Percentiles rank a stretch among this genome's conserved stretches.
phyloP scores from a whole-genome alignment of 164 flowering plant genomes.

The Chimonanthus salicifolius region DNA sequence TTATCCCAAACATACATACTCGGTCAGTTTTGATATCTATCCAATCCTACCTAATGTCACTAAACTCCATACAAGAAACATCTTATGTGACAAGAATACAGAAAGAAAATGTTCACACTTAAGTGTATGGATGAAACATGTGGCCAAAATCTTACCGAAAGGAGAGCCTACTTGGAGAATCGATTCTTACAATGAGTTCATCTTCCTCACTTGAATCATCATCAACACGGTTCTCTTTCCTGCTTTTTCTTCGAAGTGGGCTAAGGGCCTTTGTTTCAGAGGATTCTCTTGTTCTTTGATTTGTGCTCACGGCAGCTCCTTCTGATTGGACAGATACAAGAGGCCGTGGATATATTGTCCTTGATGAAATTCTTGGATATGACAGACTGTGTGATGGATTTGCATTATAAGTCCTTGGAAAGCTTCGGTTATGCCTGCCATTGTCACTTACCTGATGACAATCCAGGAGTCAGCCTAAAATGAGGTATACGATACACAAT shows the following conservation, averaged over 20 bases:
- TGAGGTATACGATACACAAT: background rate
- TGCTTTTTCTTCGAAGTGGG: conserved; percentile 14
- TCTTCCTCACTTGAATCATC: conserved; percentile 75
- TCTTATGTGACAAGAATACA: background rate
- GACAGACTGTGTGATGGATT: conserved; percentile 44
- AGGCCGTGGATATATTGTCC: conserved; percentile 13
- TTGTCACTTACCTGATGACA: conserved; percentile 20
- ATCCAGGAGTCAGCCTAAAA: background rate
- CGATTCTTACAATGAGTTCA: conserved; percentile 64
- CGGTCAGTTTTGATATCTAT: no score
- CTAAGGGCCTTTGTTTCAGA: conserved; percentile 4
- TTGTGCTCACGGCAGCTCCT: conserved; percentile 40
- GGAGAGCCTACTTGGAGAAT: conserved; percentile 77
- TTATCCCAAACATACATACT: no score
- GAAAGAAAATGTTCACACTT: background rate
- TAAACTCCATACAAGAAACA: background rate
- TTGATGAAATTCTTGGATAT: conserved; percentile 41
- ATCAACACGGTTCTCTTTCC: conserved; percentile 39
- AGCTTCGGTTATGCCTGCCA: conserved; percentile 30
- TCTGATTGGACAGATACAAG: conserved; percentile 63
- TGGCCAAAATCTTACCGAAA: conserved; percentile 35
- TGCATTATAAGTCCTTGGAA: conserved; percentile 14
- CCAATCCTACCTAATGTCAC: no score
- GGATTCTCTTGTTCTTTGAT: conserved; percentile 17
- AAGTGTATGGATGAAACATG: background rate